Percentiles rank a stretch among this genome's conserved stretches.
These are phyloP conservation scores for Aquilaria agallochum DNA, from an alignment of 441 rosid species.

Conservation along the genomic window DNA sequence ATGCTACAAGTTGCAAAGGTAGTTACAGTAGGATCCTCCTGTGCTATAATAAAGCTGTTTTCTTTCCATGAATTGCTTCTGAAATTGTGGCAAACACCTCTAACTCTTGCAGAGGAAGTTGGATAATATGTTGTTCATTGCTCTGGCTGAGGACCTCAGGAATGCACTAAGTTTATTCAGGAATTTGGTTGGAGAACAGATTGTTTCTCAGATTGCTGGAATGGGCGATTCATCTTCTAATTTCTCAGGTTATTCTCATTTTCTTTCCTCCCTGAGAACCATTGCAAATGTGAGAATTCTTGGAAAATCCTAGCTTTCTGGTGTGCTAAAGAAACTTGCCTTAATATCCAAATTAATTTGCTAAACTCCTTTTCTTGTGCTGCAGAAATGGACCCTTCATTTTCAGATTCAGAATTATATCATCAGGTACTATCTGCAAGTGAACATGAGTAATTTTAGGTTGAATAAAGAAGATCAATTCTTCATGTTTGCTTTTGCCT, in stretches of 20 bases:
- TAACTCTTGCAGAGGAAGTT: conserved; percentile 86
- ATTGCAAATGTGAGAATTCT: too few relatives aligned
- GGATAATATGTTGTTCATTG: conserved; percentile 89
- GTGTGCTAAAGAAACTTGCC: neutral
- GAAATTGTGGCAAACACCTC: conserved; percentile 38
- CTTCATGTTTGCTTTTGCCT: too few relatives aligned
- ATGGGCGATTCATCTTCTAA: too few relatives aligned
- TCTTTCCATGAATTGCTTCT: neutral
- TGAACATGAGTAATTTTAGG: too few relatives aligned
- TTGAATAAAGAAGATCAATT: too few relatives aligned
- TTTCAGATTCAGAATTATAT: conserved; percentile 46
- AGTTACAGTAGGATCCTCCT: conserved; percentile 4
- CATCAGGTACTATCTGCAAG: conserved; percentile 35
- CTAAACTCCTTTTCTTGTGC: conserved; percentile 12
- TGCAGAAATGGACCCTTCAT: conserved; percentile 46
- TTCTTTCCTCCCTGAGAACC: too few relatives aligned
- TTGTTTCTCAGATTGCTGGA: conserved; percentile 46
- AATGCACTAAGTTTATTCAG: conserved; percentile 96
- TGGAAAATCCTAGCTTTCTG: too few relatives aligned
- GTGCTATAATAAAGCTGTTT: too few relatives aligned
- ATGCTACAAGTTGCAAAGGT: conserved; percentile 96
- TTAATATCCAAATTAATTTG: too few relatives aligned
- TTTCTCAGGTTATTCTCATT: too few relatives aligned
- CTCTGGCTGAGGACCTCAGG: conserved; percentile 87
- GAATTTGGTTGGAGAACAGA: conserved; percentile 86